Evolutionary conservation across 1,284 basidiomycete species (phyloP), one percentile per base, ranked within the genome.

Genomic region (Phellopilus nigrolimitatus): DNA sequence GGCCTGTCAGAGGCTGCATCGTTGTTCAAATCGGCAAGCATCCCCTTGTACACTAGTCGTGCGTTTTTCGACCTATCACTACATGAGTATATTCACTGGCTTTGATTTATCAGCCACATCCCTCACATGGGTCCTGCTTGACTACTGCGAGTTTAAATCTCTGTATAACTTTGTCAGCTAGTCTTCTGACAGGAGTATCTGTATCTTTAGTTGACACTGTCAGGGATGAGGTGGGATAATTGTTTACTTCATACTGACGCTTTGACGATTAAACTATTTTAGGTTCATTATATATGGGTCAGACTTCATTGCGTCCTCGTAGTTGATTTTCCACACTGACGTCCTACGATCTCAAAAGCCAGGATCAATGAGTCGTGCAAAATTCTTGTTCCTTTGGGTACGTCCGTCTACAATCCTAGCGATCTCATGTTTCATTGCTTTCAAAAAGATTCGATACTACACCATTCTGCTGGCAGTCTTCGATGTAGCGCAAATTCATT

Each of bases 371-470:
- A 61, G 59, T 43, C 57, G 67, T 30, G 64, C 64, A 13, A 72
- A 69, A 59, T 56, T 62, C 21, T 65, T 71, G 64, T 73, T 67
- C 31, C n/a, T n/a, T n/a, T n/a, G n/a, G n/a, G n/a, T n/a, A n/a
- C n/a, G n/a, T n/a, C n/a, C n/a, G n/a, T n/a, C n/a, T n/a, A n/a
- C n/a, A n/a, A n/a, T n/a, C n/a, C n/a, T n/a, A n/a, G n/a, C n/a
- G n/a, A n/a, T n/a, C n/a, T n/a, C n/a, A n/a, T n/a, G n/a, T n/a
- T n/a, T n/a, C n/a, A n/a, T n/a, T n/a, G n/a, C n/a, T n/a, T n/a
- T n/a, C n/a, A n/a, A n/a, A n/a, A n/a, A n/a, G n/a, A n/a, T n/a
- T n/a, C n/a, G n/a, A n/a, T n/a, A n/a, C n/a, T n/a, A n/a, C n/a
- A n/a, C n/a, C n/a, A n/a, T n/a, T n/a, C n/a, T n/a, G n/a, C n/a